Conservation (phyloP, 352 stramenopile species). For the Aphanomyces cochlioides region DNA sequence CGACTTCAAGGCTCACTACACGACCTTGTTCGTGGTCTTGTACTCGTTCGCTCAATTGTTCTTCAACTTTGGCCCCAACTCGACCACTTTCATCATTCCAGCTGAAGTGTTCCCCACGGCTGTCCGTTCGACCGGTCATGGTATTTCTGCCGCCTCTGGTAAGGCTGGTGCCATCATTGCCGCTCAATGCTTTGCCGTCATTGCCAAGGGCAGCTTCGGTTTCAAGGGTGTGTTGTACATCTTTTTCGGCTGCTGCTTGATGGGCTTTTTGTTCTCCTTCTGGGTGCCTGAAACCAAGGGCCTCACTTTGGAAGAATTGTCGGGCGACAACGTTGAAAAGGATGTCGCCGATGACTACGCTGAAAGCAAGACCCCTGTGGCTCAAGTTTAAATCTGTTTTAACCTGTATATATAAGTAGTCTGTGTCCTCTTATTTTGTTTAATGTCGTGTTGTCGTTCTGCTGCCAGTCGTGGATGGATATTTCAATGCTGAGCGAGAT, state of each 20-base stretch:
- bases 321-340: background rate
- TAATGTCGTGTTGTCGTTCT: too few species aligned
- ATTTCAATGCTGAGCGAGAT: too few species aligned
- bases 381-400: too few species aligned
- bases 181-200: constrained; percentile 47
- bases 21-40: constrained; percentile 46
- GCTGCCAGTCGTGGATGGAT: too few species aligned
- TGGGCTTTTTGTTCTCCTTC: constrained; percentile 48
- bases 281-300: constrained; percentile 53
- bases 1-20: constrained; percentile 41
- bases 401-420: too few species aligned
- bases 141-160: constrained; percentile 71
- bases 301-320: constrained; percentile 46
- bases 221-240: constrained; percentile 51
- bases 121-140: constrained; percentile 75
- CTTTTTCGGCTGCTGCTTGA: constrained; percentile 47
- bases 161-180: constrained; percentile 68
- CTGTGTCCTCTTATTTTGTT: too few species aligned
- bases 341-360: background rate
- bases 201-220: constrained; percentile 42
- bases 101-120: constrained; percentile 80
- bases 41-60: constrained; percentile 57
- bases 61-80: constrained; percentile 70
- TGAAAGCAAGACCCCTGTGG: constrained; percentile 1
- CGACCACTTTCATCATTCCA: constrained; percentile 86